phyloP scores from a whole-genome alignment of 2,329 filamentous ascomycete genomes.

The Colletotrichum melonis region DNA sequence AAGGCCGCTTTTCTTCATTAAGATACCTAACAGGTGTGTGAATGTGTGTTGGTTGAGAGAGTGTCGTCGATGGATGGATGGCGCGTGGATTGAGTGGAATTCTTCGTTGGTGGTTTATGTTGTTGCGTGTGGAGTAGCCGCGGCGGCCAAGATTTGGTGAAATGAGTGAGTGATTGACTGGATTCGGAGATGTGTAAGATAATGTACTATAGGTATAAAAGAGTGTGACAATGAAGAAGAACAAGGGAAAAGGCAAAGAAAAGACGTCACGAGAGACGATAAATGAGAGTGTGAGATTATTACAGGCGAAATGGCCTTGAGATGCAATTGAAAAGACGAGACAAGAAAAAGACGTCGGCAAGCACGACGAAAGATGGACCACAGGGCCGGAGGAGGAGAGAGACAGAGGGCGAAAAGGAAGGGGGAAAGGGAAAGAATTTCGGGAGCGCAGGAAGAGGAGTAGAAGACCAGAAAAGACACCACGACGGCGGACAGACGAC shows the following conservation, averaged over 20 bases:
- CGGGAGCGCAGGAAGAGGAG: not conserved
- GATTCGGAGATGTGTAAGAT: conserved; percentile 1
- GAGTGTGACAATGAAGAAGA: not conserved
- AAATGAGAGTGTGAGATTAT: conserved; percentile 19
- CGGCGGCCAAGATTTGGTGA: not conserved
- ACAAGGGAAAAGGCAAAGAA: conserved; percentile 17
- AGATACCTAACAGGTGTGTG: not conserved
- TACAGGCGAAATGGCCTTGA: conserved; percentile 1
- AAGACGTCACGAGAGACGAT: conserved; percentile 6
- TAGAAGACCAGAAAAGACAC: not conserved
- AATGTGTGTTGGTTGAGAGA: not conserved
- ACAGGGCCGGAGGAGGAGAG: conserved; percentile 10
- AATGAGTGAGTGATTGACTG: conserved; percentile 19
- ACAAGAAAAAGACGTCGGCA: conserved; percentile 14
- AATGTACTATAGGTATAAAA: conserved; percentile 13
- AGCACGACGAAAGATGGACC: conserved; percentile 19
- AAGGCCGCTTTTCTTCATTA: not conserved
- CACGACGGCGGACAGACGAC: not conserved
- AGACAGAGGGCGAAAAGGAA: conserved; percentile 24
- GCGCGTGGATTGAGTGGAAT: not conserved
- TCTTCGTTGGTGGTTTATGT: not conserved
- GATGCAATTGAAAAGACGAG: not conserved
- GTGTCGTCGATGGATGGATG: not conserved
- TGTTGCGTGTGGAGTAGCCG: not conserved
- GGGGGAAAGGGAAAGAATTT: conserved; percentile 35